phyloP scores from a whole-genome alignment of 2,329 filamentous ascomycete genomes.

The Hymenoscyphus infarciens region DNA sequence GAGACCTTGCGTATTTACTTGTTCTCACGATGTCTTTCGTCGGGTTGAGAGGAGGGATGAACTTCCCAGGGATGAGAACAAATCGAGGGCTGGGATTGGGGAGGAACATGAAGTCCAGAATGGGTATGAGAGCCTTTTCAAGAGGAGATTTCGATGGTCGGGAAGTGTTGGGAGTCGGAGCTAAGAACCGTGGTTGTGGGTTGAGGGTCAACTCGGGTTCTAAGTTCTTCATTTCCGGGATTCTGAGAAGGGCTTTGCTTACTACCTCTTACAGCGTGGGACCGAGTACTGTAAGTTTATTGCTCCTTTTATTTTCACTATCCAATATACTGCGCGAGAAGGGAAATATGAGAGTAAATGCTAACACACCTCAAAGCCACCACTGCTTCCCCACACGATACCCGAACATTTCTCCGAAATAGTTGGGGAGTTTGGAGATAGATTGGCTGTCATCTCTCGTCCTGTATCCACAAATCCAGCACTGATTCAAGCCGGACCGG shows the following conservation, averaged over 20 bases:
- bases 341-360: background rate
- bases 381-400: constrained; percentile 64
- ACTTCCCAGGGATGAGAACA: background rate
- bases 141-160: too few species aligned
- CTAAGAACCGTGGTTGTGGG: too few species aligned
- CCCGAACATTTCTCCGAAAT: constrained; percentile 67
- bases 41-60: background rate
- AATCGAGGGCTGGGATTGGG: background rate
- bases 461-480: constrained; percentile 20
- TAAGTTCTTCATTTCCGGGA: too few species aligned
- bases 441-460: constrained; percentile 53
- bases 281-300: constrained; percentile 34
- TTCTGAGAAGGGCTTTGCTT: constrained; percentile 16
- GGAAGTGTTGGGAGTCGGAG: too few species aligned
- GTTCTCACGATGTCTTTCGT: background rate
- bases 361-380: constrained; percentile 47
- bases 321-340: background rate
- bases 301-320: constrained; percentile 8
- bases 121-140: background rate
- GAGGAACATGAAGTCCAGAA: background rate
- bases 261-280: constrained; percentile 36
- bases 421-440: constrained; percentile 62
- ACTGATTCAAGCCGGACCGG: constrained; percentile 41
- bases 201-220: too few species aligned
- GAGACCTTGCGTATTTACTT: background rate